These are phyloP conservation scores for Cryphonectria japonica DNA, from an alignment of 2,329 filamentous ascomycete genomes.

Conservation along the genomic window DNA sequence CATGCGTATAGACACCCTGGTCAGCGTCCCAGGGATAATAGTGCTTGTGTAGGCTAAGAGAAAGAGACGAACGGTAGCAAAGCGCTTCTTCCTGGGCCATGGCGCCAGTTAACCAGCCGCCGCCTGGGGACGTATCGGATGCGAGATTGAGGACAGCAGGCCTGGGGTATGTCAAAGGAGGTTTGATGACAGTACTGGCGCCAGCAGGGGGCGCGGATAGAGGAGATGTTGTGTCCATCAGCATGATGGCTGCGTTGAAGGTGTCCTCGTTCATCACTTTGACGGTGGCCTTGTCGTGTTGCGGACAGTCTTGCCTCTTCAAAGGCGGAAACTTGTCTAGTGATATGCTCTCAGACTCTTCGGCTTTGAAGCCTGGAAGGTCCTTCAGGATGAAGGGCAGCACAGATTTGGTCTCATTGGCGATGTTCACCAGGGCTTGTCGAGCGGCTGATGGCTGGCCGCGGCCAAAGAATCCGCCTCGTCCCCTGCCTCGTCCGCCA, in stretches of 20 bases:
- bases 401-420: slow-evolving; percentile 50
- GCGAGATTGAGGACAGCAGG: slow-evolving; percentile 71
- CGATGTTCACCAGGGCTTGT: slow-evolving; percentile 44
- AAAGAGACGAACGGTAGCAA: slow-evolving; percentile 65
- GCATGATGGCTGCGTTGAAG: slow-evolving; percentile 57
- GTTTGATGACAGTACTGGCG: background rate
- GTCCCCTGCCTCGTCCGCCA: slow-evolving; percentile 40
- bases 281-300: slow-evolving; percentile 41
- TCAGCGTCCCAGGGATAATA: slow-evolving; percentile 34
- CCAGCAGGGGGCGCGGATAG: background rate
- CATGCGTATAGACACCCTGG: slow-evolving; percentile 38
- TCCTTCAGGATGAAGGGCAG: slow-evolving; percentile 52
- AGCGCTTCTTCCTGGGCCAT: slow-evolving; percentile 71
- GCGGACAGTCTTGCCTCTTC: slow-evolving; percentile 47
- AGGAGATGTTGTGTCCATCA: slow-evolving; percentile 32
- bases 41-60: slow-evolving; percentile 46
- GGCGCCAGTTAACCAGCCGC: slow-evolving; percentile 65
- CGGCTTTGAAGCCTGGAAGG: slow-evolving; percentile 45
- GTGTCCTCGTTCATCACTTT: slow-evolving; percentile 60
- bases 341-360: slow-evolving; percentile 44
- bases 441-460: slow-evolving; percentile 4
- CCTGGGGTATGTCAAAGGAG: slow-evolving; percentile 32
- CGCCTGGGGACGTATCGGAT: slow-evolving; percentile 60
- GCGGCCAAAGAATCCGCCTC: slow-evolving; percentile 10
- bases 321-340: slow-evolving; percentile 45